Percentiles rank a stretch among this genome's conserved stretches.
Evolutionary conservation across 2,329 filamentous ascomycete species (phyloP).

Genomic region (Malbranchea zuffiana): DNA sequence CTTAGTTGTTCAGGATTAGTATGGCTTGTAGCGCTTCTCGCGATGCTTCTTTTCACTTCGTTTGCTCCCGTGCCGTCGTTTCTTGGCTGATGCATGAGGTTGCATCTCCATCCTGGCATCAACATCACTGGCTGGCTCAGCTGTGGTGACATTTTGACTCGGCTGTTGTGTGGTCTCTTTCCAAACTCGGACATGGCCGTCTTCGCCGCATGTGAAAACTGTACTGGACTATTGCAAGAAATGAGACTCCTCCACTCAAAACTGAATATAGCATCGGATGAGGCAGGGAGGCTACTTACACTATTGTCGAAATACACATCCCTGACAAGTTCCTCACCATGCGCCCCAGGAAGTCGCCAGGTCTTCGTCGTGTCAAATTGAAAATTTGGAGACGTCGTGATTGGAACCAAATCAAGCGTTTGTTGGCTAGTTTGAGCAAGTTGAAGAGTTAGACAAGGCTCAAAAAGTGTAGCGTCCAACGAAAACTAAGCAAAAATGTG

Average conservation of each 20-base stretch:
- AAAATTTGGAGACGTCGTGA: constrained; percentile 28
- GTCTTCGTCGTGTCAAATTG: constrained; percentile 30
- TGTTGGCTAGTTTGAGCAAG: constrained; percentile 22
- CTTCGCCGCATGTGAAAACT: constrained; percentile 38
- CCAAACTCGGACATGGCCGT: constrained; percentile 34
- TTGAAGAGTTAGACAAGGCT: constrained; percentile 4
- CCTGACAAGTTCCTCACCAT: constrained; percentile 40
- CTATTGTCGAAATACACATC: constrained; percentile 36
- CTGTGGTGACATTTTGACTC: constrained; percentile 15
- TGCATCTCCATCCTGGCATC: constrained; percentile 2
- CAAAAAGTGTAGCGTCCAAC: constrained; percentile 2
- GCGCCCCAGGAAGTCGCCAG: constrained; percentile 37
- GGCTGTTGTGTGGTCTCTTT: constrained; percentile 15
- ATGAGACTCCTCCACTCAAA: neutral
- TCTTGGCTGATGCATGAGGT: neutral
- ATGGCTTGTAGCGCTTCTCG: constrained; percentile 32
- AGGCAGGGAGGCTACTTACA: constrained; percentile 22
- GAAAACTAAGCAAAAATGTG: constrained; percentile 4
- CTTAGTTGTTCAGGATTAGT: constrained; percentile 16
- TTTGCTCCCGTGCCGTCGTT: constrained; percentile 18
- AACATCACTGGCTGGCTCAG: constrained; percentile 4
- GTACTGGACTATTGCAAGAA: constrained; percentile 26
- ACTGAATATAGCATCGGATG: neutral
- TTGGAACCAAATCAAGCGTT: constrained; percentile 35
- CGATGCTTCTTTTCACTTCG: constrained; percentile 23